Conservation (phyloP, 2,329 filamentous ascomycete species). For the Fusarium subglutinans region DNA sequence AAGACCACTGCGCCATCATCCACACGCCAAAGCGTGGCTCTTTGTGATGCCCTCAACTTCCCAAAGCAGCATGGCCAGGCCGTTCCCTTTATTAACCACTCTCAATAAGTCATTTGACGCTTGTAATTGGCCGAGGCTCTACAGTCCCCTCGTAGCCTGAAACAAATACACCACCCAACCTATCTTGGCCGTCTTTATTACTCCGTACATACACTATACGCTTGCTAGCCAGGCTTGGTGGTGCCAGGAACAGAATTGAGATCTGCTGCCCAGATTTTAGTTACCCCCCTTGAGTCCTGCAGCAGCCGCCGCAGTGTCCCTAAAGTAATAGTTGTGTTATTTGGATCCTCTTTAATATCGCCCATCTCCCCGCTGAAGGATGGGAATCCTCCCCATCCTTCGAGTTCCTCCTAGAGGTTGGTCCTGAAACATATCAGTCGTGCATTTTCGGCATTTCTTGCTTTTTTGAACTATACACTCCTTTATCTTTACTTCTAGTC, state of each 20-base stretch:
- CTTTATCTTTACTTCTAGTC: slow-evolving; percentile 33
- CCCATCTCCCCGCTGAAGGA: slow-evolving; percentile 9
- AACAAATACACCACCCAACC: slow-evolving; percentile 26
- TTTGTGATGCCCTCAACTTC: slow-evolving; percentile 18
- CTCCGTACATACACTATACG: background rate
- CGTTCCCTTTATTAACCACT: slow-evolving; percentile 7
- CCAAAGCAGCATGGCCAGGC: slow-evolving; percentile 6
- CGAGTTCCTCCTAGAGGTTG: slow-evolving; percentile 32
- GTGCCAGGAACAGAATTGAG: slow-evolving; percentile 30
- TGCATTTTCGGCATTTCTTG: slow-evolving; percentile 20
- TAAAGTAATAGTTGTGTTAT: no score
- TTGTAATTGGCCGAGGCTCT: slow-evolving; percentile 15
- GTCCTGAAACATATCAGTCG: slow-evolving; percentile 28
- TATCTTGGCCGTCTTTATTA: slow-evolving; percentile 3
- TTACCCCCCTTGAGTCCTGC: background rate
- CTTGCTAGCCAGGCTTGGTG: background rate
- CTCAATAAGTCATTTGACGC: slow-evolving; percentile 13
- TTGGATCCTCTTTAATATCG: slow-evolving; percentile 28
- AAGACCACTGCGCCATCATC: slow-evolving; percentile 21
- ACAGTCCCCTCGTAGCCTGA: slow-evolving; percentile 19
- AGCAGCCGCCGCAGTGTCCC: background rate
- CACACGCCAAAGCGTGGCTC: slow-evolving; percentile 29
- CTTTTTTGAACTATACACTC: slow-evolving; percentile 29
- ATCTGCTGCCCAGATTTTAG: slow-evolving; percentile 28
- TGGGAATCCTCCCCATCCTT: background rate